A percentile compares a stretch with the other conserved stretches of the same genome.
phyloP scores from a whole-genome alignment of 192 early-diverging fungal genomes.

The Coemansia sp. region DNA sequence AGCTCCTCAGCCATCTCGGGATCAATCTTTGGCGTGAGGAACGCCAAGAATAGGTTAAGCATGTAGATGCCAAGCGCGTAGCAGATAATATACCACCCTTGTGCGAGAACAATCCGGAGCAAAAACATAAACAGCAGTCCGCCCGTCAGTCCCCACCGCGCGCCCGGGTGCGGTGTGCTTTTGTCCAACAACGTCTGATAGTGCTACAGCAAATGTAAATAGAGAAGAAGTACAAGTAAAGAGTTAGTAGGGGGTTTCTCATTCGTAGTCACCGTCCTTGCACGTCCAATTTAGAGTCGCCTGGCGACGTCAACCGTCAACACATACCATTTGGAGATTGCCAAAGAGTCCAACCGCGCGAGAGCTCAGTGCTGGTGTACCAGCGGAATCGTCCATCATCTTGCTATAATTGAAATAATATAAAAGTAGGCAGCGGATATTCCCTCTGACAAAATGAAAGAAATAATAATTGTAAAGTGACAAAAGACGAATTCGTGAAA shows the following conservation, averaged over 20 bases:
- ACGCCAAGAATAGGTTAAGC: constrained; percentile 93
- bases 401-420: constrained; percentile 11
- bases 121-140: constrained; percentile 67
- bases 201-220: constrained; percentile 52
- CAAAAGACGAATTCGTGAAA: neutral
- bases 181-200: constrained; percentile 83
- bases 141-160: constrained; percentile 78
- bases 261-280: neutral
- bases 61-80: constrained; percentile 95
- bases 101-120: constrained; percentile 75
- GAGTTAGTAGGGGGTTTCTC: neutral
- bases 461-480: neutral
- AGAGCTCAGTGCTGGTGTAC: constrained; percentile 49
- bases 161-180: constrained; percentile 71
- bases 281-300: neutral
- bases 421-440: neutral
- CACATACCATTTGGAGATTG: constrained; percentile 31
- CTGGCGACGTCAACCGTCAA: neutral
- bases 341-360: constrained; percentile 44
- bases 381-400: constrained; percentile 54
- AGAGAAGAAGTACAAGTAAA: neutral
- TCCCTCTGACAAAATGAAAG: constrained; percentile 4
- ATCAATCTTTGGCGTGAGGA: constrained; percentile 96
- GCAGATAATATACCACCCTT: constrained; percentile 97
- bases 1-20: constrained; percentile 63